Percentiles rank a stretch among this genome's conserved stretches.
Evolutionary conservation across 768 basidiomycete genomes (phyloP).

Genomic region (Pulveroboletus frians): DNA sequence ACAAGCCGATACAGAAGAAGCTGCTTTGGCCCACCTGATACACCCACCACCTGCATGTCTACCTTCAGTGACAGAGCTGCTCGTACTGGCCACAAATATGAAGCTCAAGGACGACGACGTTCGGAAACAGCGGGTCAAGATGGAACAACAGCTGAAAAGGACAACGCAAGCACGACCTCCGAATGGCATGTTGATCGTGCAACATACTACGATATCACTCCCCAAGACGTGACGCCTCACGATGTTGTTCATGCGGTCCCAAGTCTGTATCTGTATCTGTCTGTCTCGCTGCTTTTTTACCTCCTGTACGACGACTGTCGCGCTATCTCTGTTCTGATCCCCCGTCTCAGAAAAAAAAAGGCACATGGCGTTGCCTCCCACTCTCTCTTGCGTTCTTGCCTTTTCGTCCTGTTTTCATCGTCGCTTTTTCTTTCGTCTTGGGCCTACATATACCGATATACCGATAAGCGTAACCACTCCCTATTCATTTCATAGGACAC

Average conservation of each 20-base stretch:
- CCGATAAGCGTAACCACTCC: slow-evolving; percentile 12
- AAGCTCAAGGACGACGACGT: slow-evolving; percentile 79
- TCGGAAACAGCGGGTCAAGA: slow-evolving; percentile 67
- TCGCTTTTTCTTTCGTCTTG: not conserved
- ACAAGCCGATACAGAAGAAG: slow-evolving; percentile 42
- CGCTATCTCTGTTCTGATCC: not conserved
- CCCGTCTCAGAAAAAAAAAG: too few species aligned
- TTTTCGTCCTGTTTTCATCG: slow-evolving; percentile 2
- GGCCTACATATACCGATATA: slow-evolving; percentile 10
- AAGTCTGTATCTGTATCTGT: not conserved
- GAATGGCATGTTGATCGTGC: slow-evolving; percentile 24
- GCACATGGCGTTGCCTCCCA: too few species aligned
- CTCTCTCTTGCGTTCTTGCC: not conserved
- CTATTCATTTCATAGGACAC: not conserved
- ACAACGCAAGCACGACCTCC: slow-evolving; percentile 41
- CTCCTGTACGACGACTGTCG: slow-evolving; percentile 5
- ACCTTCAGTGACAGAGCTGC: slow-evolving; percentile 54
- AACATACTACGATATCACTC: slow-evolving; percentile 26
- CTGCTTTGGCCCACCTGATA: slow-evolving; percentile 44
- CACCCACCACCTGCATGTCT: slow-evolving; percentile 50
- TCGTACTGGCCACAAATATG: slow-evolving; percentile 55
- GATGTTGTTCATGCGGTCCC: not conserved
- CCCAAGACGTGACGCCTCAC: slow-evolving; percentile 19
- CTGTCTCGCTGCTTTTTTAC: slow-evolving; percentile 3
- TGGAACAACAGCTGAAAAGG: slow-evolving; percentile 68